These are phyloP conservation scores for Candida pseudoviswanathii DNA, from an alignment of 1,139 yeast species.

Conservation along the genomic window DNA sequence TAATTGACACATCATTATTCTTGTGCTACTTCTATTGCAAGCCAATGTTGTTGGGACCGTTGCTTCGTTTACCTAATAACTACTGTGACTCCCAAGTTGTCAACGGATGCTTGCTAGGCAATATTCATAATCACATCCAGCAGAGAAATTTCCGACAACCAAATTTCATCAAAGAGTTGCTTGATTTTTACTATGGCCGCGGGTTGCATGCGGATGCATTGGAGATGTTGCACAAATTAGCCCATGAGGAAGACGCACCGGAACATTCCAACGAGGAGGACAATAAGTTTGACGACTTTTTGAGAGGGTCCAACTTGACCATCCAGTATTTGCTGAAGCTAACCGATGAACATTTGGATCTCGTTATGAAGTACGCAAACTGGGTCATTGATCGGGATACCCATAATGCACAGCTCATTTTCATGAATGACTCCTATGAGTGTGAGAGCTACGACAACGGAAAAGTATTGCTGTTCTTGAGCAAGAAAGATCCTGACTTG, in stretches of 20 bases:
- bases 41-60: constrained; percentile 79
- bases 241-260: constrained; percentile 29
- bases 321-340: constrained; percentile 69
- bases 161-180: constrained; percentile 63
- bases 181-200: constrained; percentile 76
- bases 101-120: constrained; percentile 48
- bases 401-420: constrained; percentile 46
- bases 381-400: constrained; percentile 49
- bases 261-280: constrained; percentile 17
- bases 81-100: constrained; percentile 71
- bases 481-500: constrained; percentile 30
- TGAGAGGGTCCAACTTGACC: constrained; percentile 52
- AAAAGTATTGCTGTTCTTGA: constrained; percentile 52
- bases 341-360: constrained; percentile 48
- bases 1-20: constrained; percentile 81
- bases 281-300: constrained; percentile 23
- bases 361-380: constrained; percentile 60
- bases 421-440: constrained; percentile 67
- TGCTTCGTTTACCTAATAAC: constrained; percentile 72
- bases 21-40: constrained; percentile 67
- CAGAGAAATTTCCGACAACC: constrained; percentile 22
- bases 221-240: constrained; percentile 49
- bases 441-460: constrained; percentile 59
- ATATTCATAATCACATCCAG: constrained; percentile 33
- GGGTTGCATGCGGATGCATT: constrained; percentile 69